phyloP scores from a whole-genome alignment of 148 eudicot species.

The Agrostemma githago region DNA sequence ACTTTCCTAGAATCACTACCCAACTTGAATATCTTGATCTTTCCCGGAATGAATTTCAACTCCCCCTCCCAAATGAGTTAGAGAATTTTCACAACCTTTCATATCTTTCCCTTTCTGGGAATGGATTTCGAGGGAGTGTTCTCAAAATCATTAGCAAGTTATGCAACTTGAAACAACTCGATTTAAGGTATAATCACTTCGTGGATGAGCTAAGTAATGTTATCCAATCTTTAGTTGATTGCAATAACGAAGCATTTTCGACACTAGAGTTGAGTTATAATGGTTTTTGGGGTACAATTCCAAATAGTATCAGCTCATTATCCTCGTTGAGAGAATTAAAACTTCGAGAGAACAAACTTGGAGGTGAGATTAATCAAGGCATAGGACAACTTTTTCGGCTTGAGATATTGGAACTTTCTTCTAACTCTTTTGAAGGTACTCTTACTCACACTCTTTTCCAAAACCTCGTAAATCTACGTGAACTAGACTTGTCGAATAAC shows the following conservation, averaged over 20 bases:
- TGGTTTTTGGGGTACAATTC: slow-evolving; percentile 22
- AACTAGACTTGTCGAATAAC: slow-evolving; percentile 26
- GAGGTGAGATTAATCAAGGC: slow-evolving; percentile 14
- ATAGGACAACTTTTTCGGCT: slow-evolving; percentile 27
- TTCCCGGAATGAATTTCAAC: background rate
- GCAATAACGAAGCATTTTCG: background rate
- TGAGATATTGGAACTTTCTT: slow-evolving; percentile 4
- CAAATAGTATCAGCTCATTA: slow-evolving; percentile 17
- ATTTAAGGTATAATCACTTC: background rate
- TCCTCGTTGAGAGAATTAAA: slow-evolving; percentile 10
- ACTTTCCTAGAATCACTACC: background rate
- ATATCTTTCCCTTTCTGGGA: background rate
- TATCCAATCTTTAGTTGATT: slow-evolving; percentile 7
- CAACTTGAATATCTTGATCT: background rate
- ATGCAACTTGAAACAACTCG: background rate
- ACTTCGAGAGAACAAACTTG: slow-evolving; percentile 13
- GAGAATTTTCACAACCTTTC: too few species aligned
- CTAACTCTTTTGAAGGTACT: slow-evolving; percentile 17
- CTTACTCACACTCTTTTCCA: background rate
- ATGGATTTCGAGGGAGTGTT: background rate
- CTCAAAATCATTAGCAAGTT: background rate
- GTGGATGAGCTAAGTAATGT: background rate
- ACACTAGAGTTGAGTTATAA: slow-evolving; percentile 12
- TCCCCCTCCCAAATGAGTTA: background rate
- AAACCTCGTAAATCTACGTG: slow-evolving; percentile 18